A percentile compares a stretch with the other conserved stretches of the same genome.
These are phyloP conservation scores for Cornus kousa DNA, from an alignment of 148 eudicot genomes.

Conservation along the genomic window DNA sequence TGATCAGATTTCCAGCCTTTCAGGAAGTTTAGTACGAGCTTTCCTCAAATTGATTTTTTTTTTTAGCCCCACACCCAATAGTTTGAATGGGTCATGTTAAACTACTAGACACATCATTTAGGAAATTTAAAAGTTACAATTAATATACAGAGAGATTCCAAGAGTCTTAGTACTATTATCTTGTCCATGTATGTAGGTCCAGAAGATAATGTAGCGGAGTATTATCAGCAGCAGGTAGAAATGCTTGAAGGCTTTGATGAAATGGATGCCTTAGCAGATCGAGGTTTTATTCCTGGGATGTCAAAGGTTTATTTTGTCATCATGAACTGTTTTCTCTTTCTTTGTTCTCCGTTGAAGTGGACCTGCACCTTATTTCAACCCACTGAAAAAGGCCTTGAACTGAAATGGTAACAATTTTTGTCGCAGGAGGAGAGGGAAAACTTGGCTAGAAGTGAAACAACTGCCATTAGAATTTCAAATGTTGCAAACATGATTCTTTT, in stretches of 20 bases:
- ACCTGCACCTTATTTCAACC: neutral
- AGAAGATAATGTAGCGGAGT: conserved; percentile 80
- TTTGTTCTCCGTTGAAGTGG: neutral
- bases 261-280: conserved; percentile 84
- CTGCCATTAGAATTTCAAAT: conserved; percentile 77
- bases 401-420: conserved; percentile 9
- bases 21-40: neutral
- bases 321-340: neutral
- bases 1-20: neutral
- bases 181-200: conserved; percentile 33
- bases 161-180: neutral
- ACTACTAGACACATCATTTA: neutral
- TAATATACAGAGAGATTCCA: neutral
- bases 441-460: conserved; percentile 71
- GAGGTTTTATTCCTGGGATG: conserved; percentile 80
- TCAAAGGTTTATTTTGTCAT: conserved; percentile 40
- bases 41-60: neutral
- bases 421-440: conserved; percentile 72
- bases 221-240: conserved; percentile 82
- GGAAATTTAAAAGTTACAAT: neutral
- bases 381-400: neutral
- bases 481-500: conserved; percentile 78
- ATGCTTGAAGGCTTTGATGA: conserved; percentile 82
- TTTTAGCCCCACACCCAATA: neutral
- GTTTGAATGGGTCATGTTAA: neutral